These are phyloP conservation scores for Pachyrhizus erosus DNA, from an alignment of 306 rosid genomes.

Conservation along the genomic window DNA sequence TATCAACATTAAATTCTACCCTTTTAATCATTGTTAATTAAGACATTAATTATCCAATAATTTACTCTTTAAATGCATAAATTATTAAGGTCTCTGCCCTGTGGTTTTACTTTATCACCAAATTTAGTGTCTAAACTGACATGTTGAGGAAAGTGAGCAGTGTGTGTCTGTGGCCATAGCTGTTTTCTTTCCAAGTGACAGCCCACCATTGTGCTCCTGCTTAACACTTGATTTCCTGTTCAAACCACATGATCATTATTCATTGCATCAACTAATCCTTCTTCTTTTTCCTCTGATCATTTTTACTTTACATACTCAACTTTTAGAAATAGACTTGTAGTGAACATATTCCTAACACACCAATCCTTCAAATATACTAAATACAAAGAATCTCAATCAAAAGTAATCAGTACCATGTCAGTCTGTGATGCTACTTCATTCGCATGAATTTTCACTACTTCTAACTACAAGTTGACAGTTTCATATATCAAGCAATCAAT, in stretches of 20 bases:
- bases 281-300: conserved; percentile 21
- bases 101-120: conserved; percentile 40
- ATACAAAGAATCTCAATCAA: conserved; percentile 9
- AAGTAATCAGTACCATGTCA: conserved; percentile 28
- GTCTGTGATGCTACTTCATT: conserved; percentile 30
- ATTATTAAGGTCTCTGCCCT: background rate
- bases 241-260: conserved; percentile 52
- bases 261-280: conserved; percentile 55
- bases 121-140: conserved; percentile 29
- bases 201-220: conserved; percentile 47
- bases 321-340: background rate
- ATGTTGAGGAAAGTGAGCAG: conserved; percentile 38
- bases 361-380: conserved; percentile 5
- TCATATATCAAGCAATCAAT: background rate
- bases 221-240: conserved; percentile 47
- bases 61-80: conserved; percentile 11
- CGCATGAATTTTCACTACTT: background rate
- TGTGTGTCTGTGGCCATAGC: conserved; percentile 45
- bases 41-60: conserved; percentile 38
- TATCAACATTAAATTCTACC: conserved; percentile 9
- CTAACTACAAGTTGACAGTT: conserved; percentile 3
- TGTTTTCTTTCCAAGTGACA: conserved; percentile 58
- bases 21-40: conserved; percentile 45
- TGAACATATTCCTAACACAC: conserved; percentile 20
- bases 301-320: conserved; percentile 27